Conservation (phyloP, 2,329 filamentous ascomycete species). For the Parasarocladium wereldwijsianum region DNA sequence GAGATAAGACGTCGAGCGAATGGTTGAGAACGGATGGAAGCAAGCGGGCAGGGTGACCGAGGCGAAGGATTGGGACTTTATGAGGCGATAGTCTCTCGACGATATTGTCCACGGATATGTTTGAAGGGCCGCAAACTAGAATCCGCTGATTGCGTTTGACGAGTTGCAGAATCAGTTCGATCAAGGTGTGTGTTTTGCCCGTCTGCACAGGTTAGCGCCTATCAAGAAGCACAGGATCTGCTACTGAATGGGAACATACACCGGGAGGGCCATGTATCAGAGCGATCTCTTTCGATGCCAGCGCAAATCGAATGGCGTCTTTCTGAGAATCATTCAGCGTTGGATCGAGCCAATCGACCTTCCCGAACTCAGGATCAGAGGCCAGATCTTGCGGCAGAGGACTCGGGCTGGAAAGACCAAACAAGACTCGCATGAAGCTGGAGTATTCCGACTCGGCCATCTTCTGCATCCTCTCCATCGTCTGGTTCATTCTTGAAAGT, state of each 20-base stretch:
- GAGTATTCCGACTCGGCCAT: constrained; percentile 45
- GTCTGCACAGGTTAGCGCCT: constrained; percentile 33
- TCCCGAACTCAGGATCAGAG: constrained; percentile 26
- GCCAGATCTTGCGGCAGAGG: constrained; percentile 26
- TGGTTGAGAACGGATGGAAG: constrained; percentile 78
- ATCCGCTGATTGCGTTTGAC: constrained; percentile 58
- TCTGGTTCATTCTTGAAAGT: constrained; percentile 40
- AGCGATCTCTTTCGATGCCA: constrained; percentile 68
- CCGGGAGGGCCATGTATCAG: constrained; percentile 92
- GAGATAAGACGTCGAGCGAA: constrained; percentile 80
- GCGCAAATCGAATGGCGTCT: constrained; percentile 62
- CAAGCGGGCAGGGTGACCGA: constrained; percentile 85
- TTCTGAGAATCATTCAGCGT: constrained; percentile 52
- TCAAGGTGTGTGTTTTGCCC: constrained; percentile 90
- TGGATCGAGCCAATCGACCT: constrained; percentile 45
- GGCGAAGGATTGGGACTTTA: constrained; percentile 72
- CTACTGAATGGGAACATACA: constrained; percentile 22
- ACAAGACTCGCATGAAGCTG: constrained; percentile 44
- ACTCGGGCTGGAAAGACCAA: constrained; percentile 40
- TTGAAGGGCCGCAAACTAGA: constrained; percentile 90
- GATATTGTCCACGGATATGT: constrained; percentile 96
- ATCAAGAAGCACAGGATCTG: not conserved
- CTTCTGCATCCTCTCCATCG: constrained; percentile 43
- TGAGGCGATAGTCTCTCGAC: constrained; percentile 79
- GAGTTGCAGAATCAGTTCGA: constrained; percentile 89